Evolutionary conservation across 371 early-diverging fungal species (phyloP).

Genomic region (Lichtheimia ramosa): DNA sequence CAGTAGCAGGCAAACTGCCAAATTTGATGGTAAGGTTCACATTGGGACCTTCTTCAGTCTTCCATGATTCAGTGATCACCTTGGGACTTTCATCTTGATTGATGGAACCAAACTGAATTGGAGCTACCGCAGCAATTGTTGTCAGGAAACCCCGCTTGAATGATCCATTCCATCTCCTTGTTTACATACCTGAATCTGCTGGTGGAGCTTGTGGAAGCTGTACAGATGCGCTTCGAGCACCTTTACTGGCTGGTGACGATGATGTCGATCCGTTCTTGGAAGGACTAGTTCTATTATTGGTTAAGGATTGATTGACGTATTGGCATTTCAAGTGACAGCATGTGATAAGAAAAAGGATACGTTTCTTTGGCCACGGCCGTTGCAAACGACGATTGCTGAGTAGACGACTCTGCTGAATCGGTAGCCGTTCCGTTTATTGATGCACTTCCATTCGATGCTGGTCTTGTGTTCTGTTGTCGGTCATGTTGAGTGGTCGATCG

Average conservation of each 20-base stretch:
- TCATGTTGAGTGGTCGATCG: constrained; percentile 1
- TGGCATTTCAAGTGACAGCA: too few species aligned
- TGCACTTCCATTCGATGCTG: constrained; percentile 11
- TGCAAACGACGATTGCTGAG: constrained; percentile 31
- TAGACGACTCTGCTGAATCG: constrained; percentile 20
- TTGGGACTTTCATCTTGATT: constrained; percentile 23
- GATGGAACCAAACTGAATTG: constrained; percentile 63
- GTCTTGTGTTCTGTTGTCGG: neutral
- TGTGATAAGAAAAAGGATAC: constrained; percentile 20
- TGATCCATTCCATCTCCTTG: neutral
- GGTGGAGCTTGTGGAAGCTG: constrained; percentile 47
- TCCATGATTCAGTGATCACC: too few species aligned
- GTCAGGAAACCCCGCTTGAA: neutral
- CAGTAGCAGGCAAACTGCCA: constrained; percentile 43
- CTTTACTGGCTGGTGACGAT: constrained; percentile 14
- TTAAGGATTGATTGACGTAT: too few species aligned
- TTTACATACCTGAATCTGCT: constrained; percentile 31
- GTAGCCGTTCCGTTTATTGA: constrained; percentile 10
- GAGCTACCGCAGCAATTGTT: constrained; percentile 15
- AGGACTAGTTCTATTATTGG: too few species aligned
- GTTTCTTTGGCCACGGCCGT: constrained; percentile 32
- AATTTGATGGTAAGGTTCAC: constrained; percentile 34
- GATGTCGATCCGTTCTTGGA: too few species aligned
- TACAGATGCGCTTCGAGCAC: constrained; percentile 31
- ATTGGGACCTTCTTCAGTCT: constrained; percentile 13